Base-by-base conservation (phyloP, 2,329 filamentous ascomycete genomes). In the Scytalidium lignicola region DNA sequence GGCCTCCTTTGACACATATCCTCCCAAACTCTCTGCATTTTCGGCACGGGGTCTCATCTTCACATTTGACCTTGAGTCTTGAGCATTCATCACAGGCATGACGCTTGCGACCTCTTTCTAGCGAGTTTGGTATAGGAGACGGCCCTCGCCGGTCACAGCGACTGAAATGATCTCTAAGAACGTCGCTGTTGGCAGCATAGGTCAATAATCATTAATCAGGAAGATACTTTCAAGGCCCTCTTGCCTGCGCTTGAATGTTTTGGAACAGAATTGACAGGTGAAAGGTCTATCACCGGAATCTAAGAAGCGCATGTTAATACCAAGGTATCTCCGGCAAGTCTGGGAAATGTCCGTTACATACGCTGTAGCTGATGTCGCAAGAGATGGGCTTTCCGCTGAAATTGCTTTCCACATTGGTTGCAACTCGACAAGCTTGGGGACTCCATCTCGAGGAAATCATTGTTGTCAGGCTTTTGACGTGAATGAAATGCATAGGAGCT, bases 41-140 rank as follows among this genome's bases (percentile, higher is more conserved):
- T 23, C 55, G 53, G 48, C 62, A 65, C 1, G 62, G 62, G 9
- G 59, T 53, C 45, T 61, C 55, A 43, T 59, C 62, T 50, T 65
- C 62, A 50, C 62, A 65, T 51, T 65, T 65, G 48, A 65, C 57
- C 48, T 65, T 65, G 23, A 65, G 47, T 43, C 62, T 50, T 19
- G 61, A 62, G 48, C 62, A 65, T 44, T 64, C 60, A 42, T 65
- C 60, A 51, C 62, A 65, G 12, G 62, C 62, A 51, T 63, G 62
- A 21, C 62, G 54, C 51, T 65, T 65, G 15, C 62, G 57, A n/a
- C 62, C 62, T 48, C 62, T 48, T 41, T 65, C 62, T 2, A 64
- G 47, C 1, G 61, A 62, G 46, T 54, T 59, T 5, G 62, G 62
- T 20, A 65, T 65, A 9, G 61, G 56, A 15, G 56, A 58, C 15